Base-by-base conservation (phyloP, 352 stramenopile genomes). In the Globisporangium irregulare region DNA sequence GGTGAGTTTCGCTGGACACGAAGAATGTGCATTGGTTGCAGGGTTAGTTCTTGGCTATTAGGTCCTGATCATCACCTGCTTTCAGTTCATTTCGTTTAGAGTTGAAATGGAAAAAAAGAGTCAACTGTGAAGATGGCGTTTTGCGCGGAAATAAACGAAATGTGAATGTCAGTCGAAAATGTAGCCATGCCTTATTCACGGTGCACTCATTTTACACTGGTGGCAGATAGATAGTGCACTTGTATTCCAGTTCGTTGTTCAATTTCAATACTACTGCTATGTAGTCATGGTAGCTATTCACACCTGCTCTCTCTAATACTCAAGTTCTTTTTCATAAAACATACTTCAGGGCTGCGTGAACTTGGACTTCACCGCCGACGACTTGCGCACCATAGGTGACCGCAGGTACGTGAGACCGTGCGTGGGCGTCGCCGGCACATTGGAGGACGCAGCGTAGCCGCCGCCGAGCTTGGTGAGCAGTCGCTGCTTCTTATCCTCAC, bases 331-430 rank as follows among this genome's bases (percentile, higher is more conserved):
- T n/a, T 48, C 41, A n/a, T 48, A 48, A 20, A 32, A 32, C 4
- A 32, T n/a, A 55, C 48, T 29, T 27, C 25, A 59, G 12, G 14
- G 15, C 43, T 65, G 64, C 4, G 64, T 36, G 54, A 63, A 69
- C 32, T 24, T 62, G 22, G 54, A 59, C 64, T 69, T 69, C 22
- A 7, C 43, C 25, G 15, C 64, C 7, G 64, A 27, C 18, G 65
- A 66, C 50, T 67, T 67, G 53, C 69, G 59, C 58, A 72, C 43
- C 60, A 72, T 72, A 7, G 84, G 84, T 7, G 81, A 90, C 1
- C 84, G 82, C 60, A 92, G 65, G 59, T 80, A 92, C 38, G 82
- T 74, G 29, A 90, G 66, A 3, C 80, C 80, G 43, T 85, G 74
- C 27, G 66, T 75, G 3, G 78, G 78, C 27, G 78, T 70, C 32